Conservation (phyloP, 345 rosid species). For the Citrus glauca region DNA sequence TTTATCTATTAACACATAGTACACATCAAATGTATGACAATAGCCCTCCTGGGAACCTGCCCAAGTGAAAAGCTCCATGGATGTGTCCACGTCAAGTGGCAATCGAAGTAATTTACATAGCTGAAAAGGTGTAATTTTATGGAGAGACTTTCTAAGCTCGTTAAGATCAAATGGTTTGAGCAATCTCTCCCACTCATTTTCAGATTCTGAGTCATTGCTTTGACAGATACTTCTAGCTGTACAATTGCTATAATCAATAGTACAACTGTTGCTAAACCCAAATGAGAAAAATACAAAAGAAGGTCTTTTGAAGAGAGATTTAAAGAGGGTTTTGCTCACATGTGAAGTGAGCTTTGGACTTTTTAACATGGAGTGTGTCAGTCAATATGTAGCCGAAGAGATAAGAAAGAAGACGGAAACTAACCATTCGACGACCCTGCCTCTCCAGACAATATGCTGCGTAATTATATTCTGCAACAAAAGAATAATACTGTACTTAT, state of each 20-base stretch:
- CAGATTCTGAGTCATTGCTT: slow-evolving; percentile 27
- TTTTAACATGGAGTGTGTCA: slow-evolving; percentile 33
- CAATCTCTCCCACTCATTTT: slow-evolving; percentile 79
- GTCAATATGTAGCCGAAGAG: background rate
- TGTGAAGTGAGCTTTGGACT: slow-evolving; percentile 31
- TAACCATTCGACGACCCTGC: too few relatives aligned
- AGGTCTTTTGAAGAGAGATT: slow-evolving; percentile 10
- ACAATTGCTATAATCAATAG: background rate
- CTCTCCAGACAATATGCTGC: too few relatives aligned
- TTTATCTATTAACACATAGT: slow-evolving; percentile 55
- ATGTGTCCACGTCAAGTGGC: slow-evolving; percentile 65
- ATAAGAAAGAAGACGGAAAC: background rate
- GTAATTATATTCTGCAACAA: too few relatives aligned
- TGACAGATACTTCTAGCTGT: background rate
- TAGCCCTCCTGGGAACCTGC: slow-evolving; percentile 68
- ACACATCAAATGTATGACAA: slow-evolving; percentile 60
- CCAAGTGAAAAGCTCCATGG: slow-evolving; percentile 58
- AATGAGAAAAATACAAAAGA: slow-evolving; percentile 12
- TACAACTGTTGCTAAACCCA: slow-evolving; percentile 16
- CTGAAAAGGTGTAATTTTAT: slow-evolving; percentile 50
- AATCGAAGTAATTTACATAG: slow-evolving; percentile 57
- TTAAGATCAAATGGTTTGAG: slow-evolving; percentile 74
- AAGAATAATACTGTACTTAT: too few relatives aligned
- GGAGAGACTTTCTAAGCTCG: slow-evolving; percentile 48
- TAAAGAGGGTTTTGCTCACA: slow-evolving; percentile 31